phyloP scores from a whole-genome alignment of 163 green algal genomes.

The Chlamydomonas reinhardtii region DNA sequence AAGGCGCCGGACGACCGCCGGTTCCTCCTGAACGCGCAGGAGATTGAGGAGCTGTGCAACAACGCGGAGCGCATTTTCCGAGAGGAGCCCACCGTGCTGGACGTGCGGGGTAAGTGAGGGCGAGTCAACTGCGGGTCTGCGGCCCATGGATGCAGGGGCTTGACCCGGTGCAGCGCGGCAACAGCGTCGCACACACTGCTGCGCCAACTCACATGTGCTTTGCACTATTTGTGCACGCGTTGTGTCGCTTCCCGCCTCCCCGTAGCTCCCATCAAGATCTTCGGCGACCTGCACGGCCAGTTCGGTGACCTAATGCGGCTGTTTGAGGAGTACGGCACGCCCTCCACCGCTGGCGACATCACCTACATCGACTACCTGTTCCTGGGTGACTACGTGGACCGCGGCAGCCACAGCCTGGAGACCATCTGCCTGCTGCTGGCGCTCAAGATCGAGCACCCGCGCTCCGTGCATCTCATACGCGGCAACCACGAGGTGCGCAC shows the following conservation, averaged over 20 bases:
- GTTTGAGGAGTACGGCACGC: conserved; percentile 99
- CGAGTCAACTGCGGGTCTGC: not conserved
- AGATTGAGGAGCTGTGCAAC: conserved; percentile 94
- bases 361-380: conserved; percentile 99
- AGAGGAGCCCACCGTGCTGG: conserved; percentile 81
- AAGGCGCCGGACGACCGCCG: conserved; percentile 82
- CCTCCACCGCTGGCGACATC: conserved; percentile 97
- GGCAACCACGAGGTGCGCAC: conserved; percentile 94
- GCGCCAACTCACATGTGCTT: too few relatives aligned
- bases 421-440: conserved; percentile 98
- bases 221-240: not conserved
- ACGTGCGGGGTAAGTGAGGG: conserved; percentile 68
- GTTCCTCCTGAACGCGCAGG: conserved; percentile 88
- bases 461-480: conserved; percentile 96
- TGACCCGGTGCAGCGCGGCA: too few relatives aligned
- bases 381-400: conserved; percentile 92
- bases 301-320: conserved; percentile 99
- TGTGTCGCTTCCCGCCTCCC: not conserved
- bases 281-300: conserved; percentile 98
- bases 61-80: conserved; percentile 76
- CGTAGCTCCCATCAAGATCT: conserved; percentile 97
- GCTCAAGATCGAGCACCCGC: conserved; percentile 97
- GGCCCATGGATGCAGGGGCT: too few relatives aligned
- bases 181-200: too few relatives aligned
- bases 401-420: conserved; percentile 87